Conservation (phyloP, 2,329 filamentous ascomycete species). For the Verticillium dahliae region DNA sequence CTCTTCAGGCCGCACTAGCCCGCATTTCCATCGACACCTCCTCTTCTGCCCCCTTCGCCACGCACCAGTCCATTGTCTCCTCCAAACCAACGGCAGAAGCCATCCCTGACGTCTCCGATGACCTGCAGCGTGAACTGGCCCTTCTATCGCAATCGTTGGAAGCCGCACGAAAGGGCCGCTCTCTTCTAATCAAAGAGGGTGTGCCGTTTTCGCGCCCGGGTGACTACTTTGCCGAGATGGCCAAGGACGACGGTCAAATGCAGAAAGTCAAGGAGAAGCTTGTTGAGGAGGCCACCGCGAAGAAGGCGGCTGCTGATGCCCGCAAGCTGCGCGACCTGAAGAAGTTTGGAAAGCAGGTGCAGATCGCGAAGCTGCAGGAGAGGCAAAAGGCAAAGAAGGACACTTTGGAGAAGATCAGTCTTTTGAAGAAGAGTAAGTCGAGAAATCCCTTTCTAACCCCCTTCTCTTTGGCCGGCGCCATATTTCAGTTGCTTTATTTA, state of each 20-base stretch:
- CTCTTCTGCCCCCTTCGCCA: slow-evolving; percentile 68
- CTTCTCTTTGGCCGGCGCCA: no score
- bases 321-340: slow-evolving; percentile 89
- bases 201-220: slow-evolving; percentile 80
- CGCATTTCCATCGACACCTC: slow-evolving; percentile 67
- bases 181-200: slow-evolving; percentile 72
- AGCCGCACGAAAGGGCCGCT: slow-evolving; percentile 66
- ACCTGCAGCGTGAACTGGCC: slow-evolving; percentile 83
- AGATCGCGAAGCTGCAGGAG: slow-evolving; percentile 93
- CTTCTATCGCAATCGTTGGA: slow-evolving; percentile 88
- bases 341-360: slow-evolving; percentile 98
- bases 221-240: slow-evolving; percentile 99
- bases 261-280: slow-evolving; percentile 91
- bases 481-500: no score
- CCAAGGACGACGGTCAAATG: slow-evolving; percentile 98
- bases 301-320: slow-evolving; percentile 89
- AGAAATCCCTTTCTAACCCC: slow-evolving; percentile 10
- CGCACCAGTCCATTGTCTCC: slow-evolving; percentile 72
- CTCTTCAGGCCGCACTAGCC: slow-evolving; percentile 72
- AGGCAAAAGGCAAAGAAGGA: slow-evolving; percentile 86
- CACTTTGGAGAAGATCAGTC: slow-evolving; percentile 91
- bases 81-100: slow-evolving; percentile 54
- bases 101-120: slow-evolving; percentile 82
- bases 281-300: slow-evolving; percentile 82
- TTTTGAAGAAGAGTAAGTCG: slow-evolving; percentile 84